Evolutionary conservation across 1,284 basidiomycete genomes (phyloP), one percentile per base, ranked within the genome.

Genomic region (Cryptococcus sp.): DNA sequence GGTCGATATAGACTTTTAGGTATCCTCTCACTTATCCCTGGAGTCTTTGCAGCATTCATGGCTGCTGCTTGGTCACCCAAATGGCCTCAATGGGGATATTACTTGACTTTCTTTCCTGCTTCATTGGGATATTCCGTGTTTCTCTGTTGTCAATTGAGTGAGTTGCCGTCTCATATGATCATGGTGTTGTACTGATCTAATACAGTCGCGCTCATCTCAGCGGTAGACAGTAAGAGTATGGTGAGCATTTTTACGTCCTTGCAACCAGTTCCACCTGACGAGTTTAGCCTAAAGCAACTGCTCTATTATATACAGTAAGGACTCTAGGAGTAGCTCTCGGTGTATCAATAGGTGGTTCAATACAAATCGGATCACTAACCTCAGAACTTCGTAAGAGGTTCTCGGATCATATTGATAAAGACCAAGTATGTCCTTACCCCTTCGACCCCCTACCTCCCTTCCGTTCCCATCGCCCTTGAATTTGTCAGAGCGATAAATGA

Each of bases 91-190:
- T 72, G 68, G 68, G 59, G 57, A 6, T 77, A 74, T 54, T 76
- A 73, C 57, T 59, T 66, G 2, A 73, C 72, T 5, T 63, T 72
- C 33, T 56, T 77, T 6, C 74, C 74, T 1, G 63, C 67, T 30
- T 66, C 67, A 15, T 51, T 76, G n/a, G 77, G 77, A 3, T 76
- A 76, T 46, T 69, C 74, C 6, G 63, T 70, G 14, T 76, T 73
- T 59, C 61, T 76, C 42, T 69, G 70, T 51, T 66, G 65, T 14
- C 63, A 69, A 13, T 64, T 76, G 4, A 66, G 73, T 73, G 32
- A 53, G 69, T 65, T 2, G 11, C 43, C 5, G 30, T n/a, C 30
- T 33, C 35, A 46, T 32, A 10, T 33, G 36, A 31, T 13, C 34
- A 53, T 46, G 47, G 46, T 14, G 15, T 45, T 47, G n/a, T 49